Evolutionary conservation across 176 grass and related monocot species (phyloP), one percentile per base, ranked within the genome.

Genomic region (Aegilops sharonensis): DNA sequence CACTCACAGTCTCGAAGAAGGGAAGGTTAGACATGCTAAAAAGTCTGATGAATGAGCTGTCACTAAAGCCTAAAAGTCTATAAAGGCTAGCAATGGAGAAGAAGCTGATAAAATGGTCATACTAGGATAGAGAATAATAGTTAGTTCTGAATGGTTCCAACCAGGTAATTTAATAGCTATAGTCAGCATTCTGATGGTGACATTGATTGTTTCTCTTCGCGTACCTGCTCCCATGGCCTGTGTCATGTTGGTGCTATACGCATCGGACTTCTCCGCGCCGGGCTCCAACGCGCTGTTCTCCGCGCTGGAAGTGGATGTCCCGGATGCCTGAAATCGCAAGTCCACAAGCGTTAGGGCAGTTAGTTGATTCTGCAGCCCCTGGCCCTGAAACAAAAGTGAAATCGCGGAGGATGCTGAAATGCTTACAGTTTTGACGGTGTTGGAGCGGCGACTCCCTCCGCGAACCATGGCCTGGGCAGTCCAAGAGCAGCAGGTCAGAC

Each of bases 191-290:
- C 5, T 11, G 80, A 87, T n/a, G 27, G 24, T 72, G 84, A 86
- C 84, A 77, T 29, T 43, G 23, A 68, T 21, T 2, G 3, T 13
- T 59, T 23, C 0, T 54, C 50, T 54, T 18, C 15, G 1, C 48
- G 0, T 93, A 94, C 97, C 97, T 91, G 97, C 92, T 42, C 97
- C 97, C 97, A 96, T 96, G 36, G 97, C 85, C 67, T 94, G 87
- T 71, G 97, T 93, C 97, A 96, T 99, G 75, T 94, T 85, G 75
- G 71, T 78, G 82, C 90, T 99, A 77, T 99, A 99, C 6, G 52
- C 30, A 34, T 93, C 87, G 13, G 97, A 99, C 70, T 91, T 99
- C 25, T 85, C 85, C 5, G 78, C 72, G 24, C 87, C 88, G 0
- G 67, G 61, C 60, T 94, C 92, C 20, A 88, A 1, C 0, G 79